A percentile compares a stretch with the other conserved stretches of the same genome.
These are phyloP conservation scores for Tilletia indica DNA, from an alignment of 1,284 basidiomycete species.

Conservation along the genomic window DNA sequence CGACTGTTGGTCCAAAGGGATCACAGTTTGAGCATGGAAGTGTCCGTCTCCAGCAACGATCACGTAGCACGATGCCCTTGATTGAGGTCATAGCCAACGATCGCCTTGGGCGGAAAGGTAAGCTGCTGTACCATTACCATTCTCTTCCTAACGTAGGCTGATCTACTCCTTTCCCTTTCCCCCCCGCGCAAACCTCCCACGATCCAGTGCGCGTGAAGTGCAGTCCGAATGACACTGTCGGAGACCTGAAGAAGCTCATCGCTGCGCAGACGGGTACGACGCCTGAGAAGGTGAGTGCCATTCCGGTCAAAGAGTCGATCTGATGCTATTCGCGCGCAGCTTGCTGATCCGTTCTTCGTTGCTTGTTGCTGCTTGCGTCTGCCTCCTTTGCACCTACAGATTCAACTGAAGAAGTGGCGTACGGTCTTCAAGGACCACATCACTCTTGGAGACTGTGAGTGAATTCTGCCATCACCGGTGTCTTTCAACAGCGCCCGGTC, in stretches of 20 bases:
- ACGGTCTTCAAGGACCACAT: constrained; percentile 64
- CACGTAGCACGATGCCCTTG: constrained; percentile 51
- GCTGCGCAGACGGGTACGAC: constrained; percentile 93
- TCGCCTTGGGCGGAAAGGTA: constrained; percentile 91
- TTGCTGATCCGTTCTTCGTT: not conserved
- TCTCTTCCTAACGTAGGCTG: not conserved
- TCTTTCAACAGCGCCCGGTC: not conserved
- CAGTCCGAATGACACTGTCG: constrained; percentile 84
- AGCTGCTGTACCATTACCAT: constrained; percentile 14
- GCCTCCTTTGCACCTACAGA: constrained; percentile 63
- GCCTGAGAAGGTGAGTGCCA: constrained; percentile 54
- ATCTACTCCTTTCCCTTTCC: not conserved
- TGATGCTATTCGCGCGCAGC: not conserved
- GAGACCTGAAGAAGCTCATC: constrained; percentile 93
- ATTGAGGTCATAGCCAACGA: constrained; percentile 92
- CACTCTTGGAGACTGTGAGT: constrained; percentile 84
- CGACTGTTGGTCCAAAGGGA: no score
- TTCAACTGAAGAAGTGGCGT: constrained; percentile 91
- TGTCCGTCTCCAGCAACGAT: not conserved
- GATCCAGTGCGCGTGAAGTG: constrained; percentile 51
- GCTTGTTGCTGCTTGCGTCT: not conserved
- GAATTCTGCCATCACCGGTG: constrained; percentile 17
- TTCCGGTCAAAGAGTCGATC: not conserved
- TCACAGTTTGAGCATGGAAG: not conserved
- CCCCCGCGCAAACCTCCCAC: not conserved